Evolutionary conservation across 805 yeast species (phyloP), one percentile per base, ranked within the genome.

Genomic region (Candida tibetensis): DNA sequence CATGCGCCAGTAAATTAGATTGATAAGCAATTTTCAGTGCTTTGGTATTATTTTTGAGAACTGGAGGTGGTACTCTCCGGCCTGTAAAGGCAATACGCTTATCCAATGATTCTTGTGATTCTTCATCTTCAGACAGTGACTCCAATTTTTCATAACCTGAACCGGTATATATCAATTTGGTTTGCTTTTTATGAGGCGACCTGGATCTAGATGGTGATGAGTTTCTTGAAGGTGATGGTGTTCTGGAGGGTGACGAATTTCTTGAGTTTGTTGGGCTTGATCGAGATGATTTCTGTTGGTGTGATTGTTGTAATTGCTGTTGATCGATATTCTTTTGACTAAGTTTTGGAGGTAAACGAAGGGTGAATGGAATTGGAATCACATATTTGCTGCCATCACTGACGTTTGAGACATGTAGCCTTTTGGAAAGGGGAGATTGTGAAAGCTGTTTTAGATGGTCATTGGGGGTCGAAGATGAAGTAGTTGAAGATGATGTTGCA

Each of bases 321-420:
- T 31, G 30, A 10, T 21, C 25, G 2, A 37, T 32, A 39, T 60
- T 60, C 13, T 49, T 51, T 5, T 58, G 57, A 32, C 66, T 58
- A 29, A 69, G 49, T 36, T 61, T 65, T 3, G 74, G 74, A 1
- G 74, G 74, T 32, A 69, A 45, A 23, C 57, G 55, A 28, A 69
- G 47, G 4, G 68, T 60, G 45, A 69, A 68, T 3, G 74, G 74
- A 28, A 69, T 64, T 2, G 74, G 74, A 28, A 68, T 67, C 5
- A 59, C 61, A 39, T 68, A 59, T 31, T 57, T 52, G 32, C 47
- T 51, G 12, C 45, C 31, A 5, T 48, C 52, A n/a, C 46, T 37
- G 18, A 39, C 35, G 15, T 53, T 45, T 16, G 54, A 36, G 21
- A 69, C 58, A 47, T 69, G 74, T 18, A 69, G 51, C 25, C 57